Percentiles rank a stretch among this genome's conserved stretches.
Evolutionary conservation across 768 basidiomycete species (phyloP).

Genomic region (Podaxis carcinomalis): DNA sequence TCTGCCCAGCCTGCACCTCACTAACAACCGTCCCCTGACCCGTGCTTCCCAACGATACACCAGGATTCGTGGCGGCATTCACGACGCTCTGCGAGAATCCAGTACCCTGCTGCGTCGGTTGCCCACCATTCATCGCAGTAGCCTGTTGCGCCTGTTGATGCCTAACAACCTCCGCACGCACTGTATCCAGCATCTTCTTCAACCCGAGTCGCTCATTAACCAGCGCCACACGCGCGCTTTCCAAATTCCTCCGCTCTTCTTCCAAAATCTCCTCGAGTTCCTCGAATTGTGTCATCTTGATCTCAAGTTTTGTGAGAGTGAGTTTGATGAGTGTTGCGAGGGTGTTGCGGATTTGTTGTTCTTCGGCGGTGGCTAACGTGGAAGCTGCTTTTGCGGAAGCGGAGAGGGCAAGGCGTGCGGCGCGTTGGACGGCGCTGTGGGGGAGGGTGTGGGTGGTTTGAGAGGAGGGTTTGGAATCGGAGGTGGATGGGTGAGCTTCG

Average conservation of each 20-base stretch:
- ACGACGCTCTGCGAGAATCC: slow-evolving; percentile 15
- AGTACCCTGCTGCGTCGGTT: slow-evolving; percentile 22
- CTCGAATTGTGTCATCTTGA: slow-evolving; percentile 95
- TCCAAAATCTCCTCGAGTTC: slow-evolving; percentile 90
- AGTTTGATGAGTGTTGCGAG: slow-evolving; percentile 84
- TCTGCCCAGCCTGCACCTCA: slow-evolving; percentile 43
- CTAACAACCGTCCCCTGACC: slow-evolving; percentile 56
- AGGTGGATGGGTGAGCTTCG: background rate
- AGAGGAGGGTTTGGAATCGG: background rate
- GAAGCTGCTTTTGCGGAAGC: slow-evolving; percentile 86
- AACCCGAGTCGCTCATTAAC: slow-evolving; percentile 74
- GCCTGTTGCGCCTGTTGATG: slow-evolving; percentile 3
- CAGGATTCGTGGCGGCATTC: slow-evolving; percentile 23
- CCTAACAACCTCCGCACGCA: slow-evolving; percentile 50
- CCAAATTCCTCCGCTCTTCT: slow-evolving; percentile 81
- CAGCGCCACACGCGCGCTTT: slow-evolving; percentile 75
- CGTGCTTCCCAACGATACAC: slow-evolving; percentile 43
- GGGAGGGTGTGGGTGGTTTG: slow-evolving; percentile 40
- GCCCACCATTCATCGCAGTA: slow-evolving; percentile 38
- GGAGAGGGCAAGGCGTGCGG: slow-evolving; percentile 82
- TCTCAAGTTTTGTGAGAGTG: slow-evolving; percentile 82
- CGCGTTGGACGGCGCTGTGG: slow-evolving; percentile 74
- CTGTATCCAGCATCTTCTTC: slow-evolving; percentile 67
- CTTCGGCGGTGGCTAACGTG: slow-evolving; percentile 77
- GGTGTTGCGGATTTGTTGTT: slow-evolving; percentile 70